Conservation (phyloP, 2,329 filamentous ascomycete genomes). For the Biscogniauxia sp. region DNA sequence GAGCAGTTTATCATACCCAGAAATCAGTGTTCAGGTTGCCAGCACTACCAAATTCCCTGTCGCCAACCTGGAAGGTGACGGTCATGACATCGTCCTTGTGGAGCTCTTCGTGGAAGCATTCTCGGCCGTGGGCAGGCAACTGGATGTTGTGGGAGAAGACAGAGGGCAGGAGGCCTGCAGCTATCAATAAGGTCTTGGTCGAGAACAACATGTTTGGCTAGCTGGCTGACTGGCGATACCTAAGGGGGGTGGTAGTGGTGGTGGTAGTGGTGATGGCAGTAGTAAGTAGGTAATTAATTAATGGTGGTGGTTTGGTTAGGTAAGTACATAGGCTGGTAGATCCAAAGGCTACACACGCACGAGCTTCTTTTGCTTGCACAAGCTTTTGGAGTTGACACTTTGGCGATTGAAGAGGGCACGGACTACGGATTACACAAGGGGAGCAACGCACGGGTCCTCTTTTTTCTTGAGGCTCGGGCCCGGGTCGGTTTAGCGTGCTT, state of each 20-base stretch:
- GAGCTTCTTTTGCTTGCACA: background rate
- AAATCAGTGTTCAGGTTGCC: conserved; percentile 97
- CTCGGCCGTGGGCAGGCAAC: conserved; percentile 85
- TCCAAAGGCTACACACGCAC: conserved; percentile 1
- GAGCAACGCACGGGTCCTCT: background rate
- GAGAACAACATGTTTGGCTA: conserved; percentile 42
- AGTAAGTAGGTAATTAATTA: conserved; percentile 1
- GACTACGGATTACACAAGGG: background rate
- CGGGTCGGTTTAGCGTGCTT: conserved; percentile 19
- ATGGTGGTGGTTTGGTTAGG: background rate
- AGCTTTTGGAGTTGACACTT: conserved; percentile 26
- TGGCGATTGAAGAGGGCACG: conserved; percentile 23
- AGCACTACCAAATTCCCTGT: conserved; percentile 90
- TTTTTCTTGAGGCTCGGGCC: conserved; percentile 7
- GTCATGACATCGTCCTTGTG: conserved; percentile 98
- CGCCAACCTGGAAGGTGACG: conserved; percentile 96
- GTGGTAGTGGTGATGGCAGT: conserved; percentile 7
- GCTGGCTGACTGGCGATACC: conserved; percentile 13
- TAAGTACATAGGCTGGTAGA: too few relatives aligned
- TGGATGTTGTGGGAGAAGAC: conserved; percentile 90
- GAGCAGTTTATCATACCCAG: conserved; percentile 64
- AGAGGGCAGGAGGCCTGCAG: conserved; percentile 47
- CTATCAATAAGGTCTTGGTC: conserved; percentile 46
- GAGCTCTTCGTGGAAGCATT: conserved; percentile 95
- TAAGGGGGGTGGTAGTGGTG: conserved; percentile 4